phyloP scores from a whole-genome alignment of 805 yeast species.

The Wickerhamiella galacta region DNA sequence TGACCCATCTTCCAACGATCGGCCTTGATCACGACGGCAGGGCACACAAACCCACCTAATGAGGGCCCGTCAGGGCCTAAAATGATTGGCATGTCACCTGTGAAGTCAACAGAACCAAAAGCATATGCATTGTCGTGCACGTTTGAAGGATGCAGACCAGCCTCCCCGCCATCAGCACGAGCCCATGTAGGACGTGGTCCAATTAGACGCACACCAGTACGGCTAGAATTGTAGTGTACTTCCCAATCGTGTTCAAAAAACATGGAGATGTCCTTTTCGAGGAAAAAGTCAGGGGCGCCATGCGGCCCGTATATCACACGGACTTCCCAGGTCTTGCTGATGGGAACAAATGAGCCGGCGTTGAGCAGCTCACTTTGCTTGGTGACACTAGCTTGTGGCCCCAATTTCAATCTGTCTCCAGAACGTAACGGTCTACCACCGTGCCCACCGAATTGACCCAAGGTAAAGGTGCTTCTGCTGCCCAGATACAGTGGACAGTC shows the following conservation, averaged over 20 bases:
- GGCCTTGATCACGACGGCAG: constrained; percentile 87
- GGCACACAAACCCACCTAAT: constrained; percentile 92
- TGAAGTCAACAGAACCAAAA: constrained; percentile 89
- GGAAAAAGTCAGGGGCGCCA: constrained; percentile 92
- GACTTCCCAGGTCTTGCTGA: constrained; percentile 53
- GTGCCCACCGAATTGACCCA: constrained; percentile 81
- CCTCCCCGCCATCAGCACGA: constrained; percentile 90
- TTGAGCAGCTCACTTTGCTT: too few species aligned
- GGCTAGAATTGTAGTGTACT: constrained; percentile 89
- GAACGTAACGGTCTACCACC: constrained; percentile 82
- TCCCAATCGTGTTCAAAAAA: constrained; percentile 77
- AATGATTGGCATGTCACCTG: constrained; percentile 97
- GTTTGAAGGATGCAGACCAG: constrained; percentile 96
- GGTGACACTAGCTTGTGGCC: too few species aligned
- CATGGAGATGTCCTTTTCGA: constrained; percentile 50
- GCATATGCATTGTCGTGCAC: constrained; percentile 96
- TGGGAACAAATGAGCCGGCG: too few species aligned
- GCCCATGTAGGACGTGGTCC: constrained; percentile 98
- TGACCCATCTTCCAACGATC: constrained; percentile 99
- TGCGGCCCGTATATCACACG: constrained; percentile 97
- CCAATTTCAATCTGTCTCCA: constrained; percentile 91
- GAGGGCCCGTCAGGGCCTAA: constrained; percentile 96
- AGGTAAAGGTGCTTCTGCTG: constrained; percentile 89
- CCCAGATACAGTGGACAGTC: constrained; percentile 91
- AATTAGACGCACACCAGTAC: constrained; percentile 86